phyloP scores from a whole-genome alignment of 1,284 basidiomycete species.

The Leccinum ponderosum region DNA sequence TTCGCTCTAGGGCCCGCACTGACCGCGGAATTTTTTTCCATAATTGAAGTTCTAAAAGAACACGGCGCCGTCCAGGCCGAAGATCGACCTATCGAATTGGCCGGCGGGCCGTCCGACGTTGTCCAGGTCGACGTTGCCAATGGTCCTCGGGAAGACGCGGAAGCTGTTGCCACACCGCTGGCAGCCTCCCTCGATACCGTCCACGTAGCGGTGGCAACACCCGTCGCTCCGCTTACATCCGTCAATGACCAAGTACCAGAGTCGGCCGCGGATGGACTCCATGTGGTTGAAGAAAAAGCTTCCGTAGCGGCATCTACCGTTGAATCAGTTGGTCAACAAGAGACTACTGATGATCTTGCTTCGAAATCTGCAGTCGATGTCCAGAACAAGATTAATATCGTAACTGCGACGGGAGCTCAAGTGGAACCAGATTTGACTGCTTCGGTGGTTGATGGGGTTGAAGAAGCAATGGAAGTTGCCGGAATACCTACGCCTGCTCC shows the following conservation, averaged over 20 bases:
- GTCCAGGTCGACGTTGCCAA: slow-evolving; percentile 6
- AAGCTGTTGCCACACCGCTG: slow-evolving; percentile 5
- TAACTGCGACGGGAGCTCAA: slow-evolving; percentile 17
- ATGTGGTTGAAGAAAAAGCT: slow-evolving; percentile 3
- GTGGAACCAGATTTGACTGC: slow-evolving; percentile 8
- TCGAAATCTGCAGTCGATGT: background rate
- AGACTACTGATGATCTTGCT: slow-evolving; percentile 9
- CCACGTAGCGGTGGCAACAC: background rate
- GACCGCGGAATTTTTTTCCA: background rate
- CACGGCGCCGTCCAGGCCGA: background rate
- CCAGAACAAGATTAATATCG: slow-evolving; percentile 2
- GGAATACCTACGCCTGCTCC: slow-evolving; percentile 32
- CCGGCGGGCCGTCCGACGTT: background rate
- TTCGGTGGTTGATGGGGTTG: slow-evolving; percentile 9
- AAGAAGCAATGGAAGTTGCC: slow-evolving; percentile 14
- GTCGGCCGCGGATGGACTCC: slow-evolving; percentile 5
- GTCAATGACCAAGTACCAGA: slow-evolving; percentile 1
- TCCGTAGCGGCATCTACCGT: slow-evolving; percentile 11
- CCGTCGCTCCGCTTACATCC: background rate
- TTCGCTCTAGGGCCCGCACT: background rate
- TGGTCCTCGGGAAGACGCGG: slow-evolving; percentile 2
- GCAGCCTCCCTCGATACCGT: slow-evolving; percentile 3
- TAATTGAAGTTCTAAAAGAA: background rate
- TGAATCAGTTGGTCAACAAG: slow-evolving; percentile 4
- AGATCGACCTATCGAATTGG: background rate